Evolutionary conservation across 2,329 filamentous ascomycete species (phyloP), one percentile per base, ranked within the genome.

Genomic region (Colletotrichum cereale): DNA sequence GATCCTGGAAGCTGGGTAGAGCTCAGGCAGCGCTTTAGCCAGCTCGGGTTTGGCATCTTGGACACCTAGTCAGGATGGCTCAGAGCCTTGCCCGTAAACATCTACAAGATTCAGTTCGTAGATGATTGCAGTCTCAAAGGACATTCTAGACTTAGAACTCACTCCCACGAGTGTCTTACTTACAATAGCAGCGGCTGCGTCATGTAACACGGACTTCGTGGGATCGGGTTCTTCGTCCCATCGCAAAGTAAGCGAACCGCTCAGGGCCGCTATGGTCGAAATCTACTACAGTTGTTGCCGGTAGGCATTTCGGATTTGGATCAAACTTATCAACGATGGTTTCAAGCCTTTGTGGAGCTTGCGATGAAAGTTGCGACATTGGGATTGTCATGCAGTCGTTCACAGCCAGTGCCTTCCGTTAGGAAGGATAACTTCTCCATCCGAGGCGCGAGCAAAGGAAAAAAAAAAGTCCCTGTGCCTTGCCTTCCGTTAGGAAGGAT

Each of bases 161-260:
- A 89, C 77, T 0, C 82, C 86, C 0, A 82, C 80, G 16, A 89
- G 79, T 80, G 89, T 82, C 78, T 90, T 90, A 0, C 81, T 74
- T n/a, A n/a, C n/a, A n/a, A n/a, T n/a, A n/a, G n/a, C n/a, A n/a
- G n/a, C n/a, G n/a, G n/a, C n/a, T n/a, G n/a, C n/a, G n/a, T n/a
- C n/a, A n/a, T n/a, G n/a, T n/a, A n/a, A n/a, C n/a, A n/a, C n/a
- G n/a, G n/a, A n/a, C n/a, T n/a, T n/a, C n/a, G n/a, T n/a, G n/a
- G 2, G 80, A 80, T 0, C 60, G 79, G 6, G 82, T 60, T 0
- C 87, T 87, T 3, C 83, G 79, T 26, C 82, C 84, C 1, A 87
- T 88, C 0, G 85, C 79, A 0, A 86, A 80, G 74, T 89, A 82
- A 2, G 81, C 80, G 73, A 87, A n/a, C n/a, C n/a, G 8, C 86